Percentiles rank a stretch among this genome's conserved stretches.
phyloP scores from a whole-genome alignment of 2,329 filamentous ascomycete species.

The Botryotinia globosa region DNA sequence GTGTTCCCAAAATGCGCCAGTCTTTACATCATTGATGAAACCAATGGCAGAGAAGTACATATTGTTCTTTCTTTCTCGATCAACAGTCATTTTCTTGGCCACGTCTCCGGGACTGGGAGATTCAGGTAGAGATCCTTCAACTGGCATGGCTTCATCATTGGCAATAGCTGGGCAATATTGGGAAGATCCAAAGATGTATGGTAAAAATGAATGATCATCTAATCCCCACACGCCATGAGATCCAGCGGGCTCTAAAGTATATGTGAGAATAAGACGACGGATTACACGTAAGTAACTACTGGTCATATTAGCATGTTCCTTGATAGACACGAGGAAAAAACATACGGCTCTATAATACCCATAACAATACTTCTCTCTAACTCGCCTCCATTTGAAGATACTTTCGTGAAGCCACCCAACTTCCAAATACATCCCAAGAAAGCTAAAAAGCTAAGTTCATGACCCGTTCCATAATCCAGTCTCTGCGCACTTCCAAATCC shows the following conservation, averaged over 20 bases:
- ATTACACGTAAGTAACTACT: conserved; percentile 74
- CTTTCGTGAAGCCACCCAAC: conserved; percentile 70
- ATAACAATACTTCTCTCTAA: conserved; percentile 78
- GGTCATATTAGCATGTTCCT: conserved; percentile 17
- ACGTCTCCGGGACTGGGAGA: conserved; percentile 72
- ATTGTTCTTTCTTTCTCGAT: conserved; percentile 63
- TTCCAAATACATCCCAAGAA: conserved; percentile 93
- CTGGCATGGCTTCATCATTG: conserved; percentile 61
- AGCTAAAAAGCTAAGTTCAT: conserved; percentile 91
- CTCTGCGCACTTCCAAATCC: conserved; percentile 85
- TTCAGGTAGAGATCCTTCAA: conserved; percentile 71
- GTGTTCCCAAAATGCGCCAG: conserved; percentile 94
- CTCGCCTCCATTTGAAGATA: conserved; percentile 46
- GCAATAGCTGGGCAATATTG: conserved; percentile 77
- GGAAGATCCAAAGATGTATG: conserved; percentile 93
- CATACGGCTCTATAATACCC: conserved; percentile 77
- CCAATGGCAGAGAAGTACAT: conserved; percentile 95
- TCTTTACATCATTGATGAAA: conserved; percentile 97
- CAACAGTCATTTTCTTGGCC: conserved; percentile 60
- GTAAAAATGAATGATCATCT: conserved; percentile 93
- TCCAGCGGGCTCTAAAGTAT: conserved; percentile 90
- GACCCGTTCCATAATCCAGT: conserved; percentile 93
- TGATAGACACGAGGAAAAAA: conserved; percentile 31
- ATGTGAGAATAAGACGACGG: conserved; percentile 79
- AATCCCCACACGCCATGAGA: conserved; percentile 98